Base-by-base conservation (phyloP, 192 early-diverging fungal species). In the Gamsiella multidivaricata region DNA sequence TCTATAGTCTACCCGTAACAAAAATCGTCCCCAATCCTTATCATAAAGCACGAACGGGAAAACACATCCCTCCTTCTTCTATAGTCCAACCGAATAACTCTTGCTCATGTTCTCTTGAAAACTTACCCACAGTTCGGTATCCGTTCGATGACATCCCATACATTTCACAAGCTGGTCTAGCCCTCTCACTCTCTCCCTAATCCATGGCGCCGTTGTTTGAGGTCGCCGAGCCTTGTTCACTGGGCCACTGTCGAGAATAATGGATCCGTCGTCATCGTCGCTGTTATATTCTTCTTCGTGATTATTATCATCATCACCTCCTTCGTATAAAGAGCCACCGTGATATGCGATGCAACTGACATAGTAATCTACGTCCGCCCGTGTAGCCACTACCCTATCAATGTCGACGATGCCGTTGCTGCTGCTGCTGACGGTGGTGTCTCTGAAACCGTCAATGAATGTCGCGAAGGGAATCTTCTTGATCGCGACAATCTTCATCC, bases 381-480 rank as follows among this genome's bases (percentile, higher is more conserved):
- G 59, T 29, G 7, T 37, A 34, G 36, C n/a, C n/a, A n/a, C n/a
- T n/a, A n/a, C n/a, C n/a, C n/a, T n/a, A n/a, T n/a, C n/a, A n/a
- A n/a, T n/a, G n/a, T n/a, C n/a, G n/a, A n/a, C n/a, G n/a, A n/a
- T n/a, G n/a, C n/a, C n/a, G n/a, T 20, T n/a, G 7, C 18, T 2
- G 3, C 7, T 9, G 14, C 46, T 18, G 14, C 32, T 20, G 46
- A 28, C 46, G 34, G 37, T n/a, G 42, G 28, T 62, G 12, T 20
- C 33, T 17, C 31, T 23, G 20, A 34, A 26, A 18, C 39, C 25
- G 28, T 76, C 72, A 1, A 57, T 61, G n/a, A 76, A 15, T 18
- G 64, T 34, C 32, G 59, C 46, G 2, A 76, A 43, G 9, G 72
- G 72, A 14, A 76, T 67, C 36, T 76, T 76, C 39, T 76, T 76